phyloP scores from a whole-genome alignment of 352 stramenopile genomes.

The Phytophthora tubulina region DNA sequence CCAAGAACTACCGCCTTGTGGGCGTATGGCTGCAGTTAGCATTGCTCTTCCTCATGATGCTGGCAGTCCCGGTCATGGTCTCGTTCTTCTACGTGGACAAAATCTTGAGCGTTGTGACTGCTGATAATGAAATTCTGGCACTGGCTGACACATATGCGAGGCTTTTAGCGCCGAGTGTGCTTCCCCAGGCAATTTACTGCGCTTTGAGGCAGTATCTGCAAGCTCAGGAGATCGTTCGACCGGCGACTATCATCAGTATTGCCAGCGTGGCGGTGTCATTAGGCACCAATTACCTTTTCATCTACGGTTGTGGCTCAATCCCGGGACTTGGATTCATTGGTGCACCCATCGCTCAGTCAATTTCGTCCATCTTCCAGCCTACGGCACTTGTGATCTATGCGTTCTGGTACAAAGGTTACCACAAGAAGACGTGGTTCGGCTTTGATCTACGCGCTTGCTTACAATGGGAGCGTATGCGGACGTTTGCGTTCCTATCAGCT shows the following conservation, averaged over 20 bases:
- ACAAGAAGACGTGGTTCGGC: constrained; percentile 82
- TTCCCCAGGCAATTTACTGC: constrained; percentile 78
- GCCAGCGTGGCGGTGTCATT: constrained; percentile 71
- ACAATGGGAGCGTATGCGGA: constrained; percentile 69
- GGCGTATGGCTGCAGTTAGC: constrained; percentile 85
- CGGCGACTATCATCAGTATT: constrained; percentile 82
- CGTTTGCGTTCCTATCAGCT: constrained; percentile 70
- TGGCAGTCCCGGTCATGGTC: constrained; percentile 79
- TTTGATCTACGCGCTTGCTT: constrained; percentile 66
- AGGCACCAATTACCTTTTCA: constrained; percentile 80
- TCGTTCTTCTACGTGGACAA: constrained; percentile 87
- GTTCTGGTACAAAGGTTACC: constrained; percentile 85
- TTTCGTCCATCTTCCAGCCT: constrained; percentile 81
- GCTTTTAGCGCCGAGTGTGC: constrained; percentile 68
- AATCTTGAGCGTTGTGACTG: constrained; percentile 73
- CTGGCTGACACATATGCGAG: constrained; percentile 73
- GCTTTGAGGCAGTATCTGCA: constrained; percentile 83
- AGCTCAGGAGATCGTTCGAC: constrained; percentile 82
- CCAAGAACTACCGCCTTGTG: constrained; percentile 81
- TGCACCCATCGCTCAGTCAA: constrained; percentile 73
- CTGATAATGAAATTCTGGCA: constrained; percentile 67
- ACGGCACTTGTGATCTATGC: constrained; percentile 73
- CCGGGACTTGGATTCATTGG: constrained; percentile 74
- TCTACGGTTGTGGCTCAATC: constrained; percentile 78
- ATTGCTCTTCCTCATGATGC: constrained; percentile 70